Percentiles rank a stretch among this genome's conserved stretches.
These are phyloP conservation scores for Aureobasidium namibiae DNA, from an alignment of 2,329 filamentous ascomycete genomes.

Conservation along the genomic window DNA sequence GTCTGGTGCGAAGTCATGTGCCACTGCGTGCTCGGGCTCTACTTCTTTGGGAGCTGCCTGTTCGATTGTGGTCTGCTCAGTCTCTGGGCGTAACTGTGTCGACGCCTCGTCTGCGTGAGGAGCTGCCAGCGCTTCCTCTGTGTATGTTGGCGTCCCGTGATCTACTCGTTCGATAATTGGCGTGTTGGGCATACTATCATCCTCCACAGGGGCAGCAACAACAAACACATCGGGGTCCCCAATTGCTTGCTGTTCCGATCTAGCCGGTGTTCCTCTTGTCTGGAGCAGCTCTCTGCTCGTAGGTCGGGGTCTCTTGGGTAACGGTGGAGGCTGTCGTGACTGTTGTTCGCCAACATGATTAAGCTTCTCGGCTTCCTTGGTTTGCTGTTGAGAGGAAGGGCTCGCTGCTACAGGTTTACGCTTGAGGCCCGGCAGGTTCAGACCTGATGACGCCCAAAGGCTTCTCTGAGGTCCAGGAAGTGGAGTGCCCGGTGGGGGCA, in stretches of 20 bases:
- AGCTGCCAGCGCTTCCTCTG: background rate
- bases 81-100: background rate
- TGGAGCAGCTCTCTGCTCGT: background rate
- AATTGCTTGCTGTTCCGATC: background rate
- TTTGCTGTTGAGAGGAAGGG: background rate
- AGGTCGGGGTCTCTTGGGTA: slow-evolving; percentile 1
- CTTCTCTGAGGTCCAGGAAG: slow-evolving; percentile 45
- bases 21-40: background rate
- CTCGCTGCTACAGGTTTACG: slow-evolving; percentile 19
- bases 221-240: slow-evolving; percentile 6
- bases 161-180: slow-evolving; percentile 14
- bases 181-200: slow-evolving; percentile 21
- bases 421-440: slow-evolving; percentile 16
- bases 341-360: background rate
- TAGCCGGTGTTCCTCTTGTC: background rate
- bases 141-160: background rate
- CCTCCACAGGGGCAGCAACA: slow-evolving; percentile 14
- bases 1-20: background rate
- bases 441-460: slow-evolving; percentile 15
- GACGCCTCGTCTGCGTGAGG: background rate
- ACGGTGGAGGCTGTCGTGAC: background rate
- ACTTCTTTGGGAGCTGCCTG: background rate
- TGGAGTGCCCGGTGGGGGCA: slow-evolving; percentile 73
- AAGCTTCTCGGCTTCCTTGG: background rate
- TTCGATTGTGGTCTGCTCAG: background rate